Base-by-base conservation (phyloP, 371 early-diverging fungal genomes). In the Saksenaea oblongispora region DNA sequence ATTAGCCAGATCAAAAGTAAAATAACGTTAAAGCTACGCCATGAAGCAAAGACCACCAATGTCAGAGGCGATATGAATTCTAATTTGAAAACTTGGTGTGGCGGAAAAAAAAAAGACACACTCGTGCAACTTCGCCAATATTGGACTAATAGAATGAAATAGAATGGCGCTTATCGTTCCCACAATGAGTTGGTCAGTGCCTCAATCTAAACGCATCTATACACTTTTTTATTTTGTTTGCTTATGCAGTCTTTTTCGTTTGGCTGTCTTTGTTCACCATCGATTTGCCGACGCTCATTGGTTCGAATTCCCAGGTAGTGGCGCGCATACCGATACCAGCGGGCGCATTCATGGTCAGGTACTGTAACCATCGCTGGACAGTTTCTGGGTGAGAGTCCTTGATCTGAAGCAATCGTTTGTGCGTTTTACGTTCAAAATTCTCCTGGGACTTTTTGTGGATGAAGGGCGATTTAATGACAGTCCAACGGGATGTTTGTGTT, bases 371-470 rank as follows among this genome's bases (percentile, higher is more conserved):
- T 66, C 84, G 84, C 54, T 91, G 83, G 28, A 95, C 86, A 1
- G 85, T 87, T 54, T 92, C 91, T 5, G 87, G 85, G 64, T 92
- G 84, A 22, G 90, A 79, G 69, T 97, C 95, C 63, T 90, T 90
- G 44, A 95, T 81, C 61, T 93, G 92, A 63, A 98, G 70, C 31
- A 91, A 70, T 34, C 97, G 87, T 75, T 91, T 89, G 72, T 93
- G 91, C 61, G 93, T 93, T 79, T 91, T 90, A 62, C 94, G 85
- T 75, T 97, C 97, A 84, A 98, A 97, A 35, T 93, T 89, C 76
- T 97, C 96, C 82, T 96, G 95, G n/a, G 93, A 85, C 78, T 96
- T 95, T 74, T 95, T 97, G 80, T 96, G 92, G 15, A 95, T 89
- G 76, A 97, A 97, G n/a, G 97, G 97, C 15, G 95, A 95, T 64